Base-by-base conservation (phyloP, 192 early-diverging fungal species). In the Umbelopsis ramanniana region DNA sequence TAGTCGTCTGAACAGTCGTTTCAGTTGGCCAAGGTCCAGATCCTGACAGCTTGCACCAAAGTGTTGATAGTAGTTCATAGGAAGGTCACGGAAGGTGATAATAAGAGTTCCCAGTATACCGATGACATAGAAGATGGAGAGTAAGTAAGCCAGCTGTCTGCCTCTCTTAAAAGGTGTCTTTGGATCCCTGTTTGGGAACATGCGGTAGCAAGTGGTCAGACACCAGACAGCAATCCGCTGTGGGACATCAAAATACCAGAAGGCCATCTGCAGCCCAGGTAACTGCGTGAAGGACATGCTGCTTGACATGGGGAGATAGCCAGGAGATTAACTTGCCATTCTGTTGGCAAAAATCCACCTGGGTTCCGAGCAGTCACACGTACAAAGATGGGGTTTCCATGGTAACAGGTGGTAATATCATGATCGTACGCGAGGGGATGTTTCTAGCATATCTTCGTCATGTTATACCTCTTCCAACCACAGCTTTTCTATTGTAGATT, bases 1-100 rank as follows among this genome's bases (percentile, higher is more conserved):
- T 60, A 86, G 71, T 33, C 57, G 1, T 33, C 57, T 29, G 15
- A 63, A 63, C 14, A 63, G 57, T 63, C 57, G 57, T 26, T 63
- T 63, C 33, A 63, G 15, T 37, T 38, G 57, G 29, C 26, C 57
- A 22, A 63, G 33, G 57, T 63, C 57, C 8, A 63, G 57, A 37
- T 63, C 57, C 12, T 63, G 29, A n/a, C 57, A 63, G 19, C 33
- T 63, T 14, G 57, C 57, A 63, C 57, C 57, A 37, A 63, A 63
- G 15, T 37, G 17, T n/a, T 37, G 12, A 14, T 63, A 63, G 7
- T 63, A 37, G 19, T 63, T 63, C 33, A n/a, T 63, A 37, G 57
- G 57, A 17, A 63, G 57, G 3, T 63, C 17, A 7, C 26, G 14
- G n/a, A 37, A 63, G 23, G 57, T 63, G 14, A 63, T 19, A 3